Evolutionary conservation across 1,284 basidiomycete species (phyloP).

Genomic region (Melampsora larici-populina): DNA sequence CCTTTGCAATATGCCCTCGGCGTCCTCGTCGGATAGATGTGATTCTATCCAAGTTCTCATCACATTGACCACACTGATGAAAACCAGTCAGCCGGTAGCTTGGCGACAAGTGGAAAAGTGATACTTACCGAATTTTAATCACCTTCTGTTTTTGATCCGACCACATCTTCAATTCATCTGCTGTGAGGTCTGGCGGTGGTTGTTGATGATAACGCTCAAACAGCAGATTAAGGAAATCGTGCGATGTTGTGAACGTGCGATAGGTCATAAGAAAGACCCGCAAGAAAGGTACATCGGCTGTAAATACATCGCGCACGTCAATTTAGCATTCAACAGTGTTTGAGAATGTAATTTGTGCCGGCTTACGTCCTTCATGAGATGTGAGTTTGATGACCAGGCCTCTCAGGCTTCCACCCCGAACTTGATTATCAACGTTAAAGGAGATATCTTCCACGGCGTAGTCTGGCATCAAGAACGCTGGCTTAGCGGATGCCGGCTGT

Average conservation of each 20-base stretch:
- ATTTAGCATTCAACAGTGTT: background rate
- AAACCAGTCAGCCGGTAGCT: constrained; percentile 68
- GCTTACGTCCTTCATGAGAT: constrained; percentile 42
- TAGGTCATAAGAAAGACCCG: constrained; percentile 95
- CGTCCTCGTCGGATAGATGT: constrained; percentile 55
- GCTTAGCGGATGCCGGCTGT: constrained; percentile 42
- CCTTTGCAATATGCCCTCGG: constrained; percentile 49
- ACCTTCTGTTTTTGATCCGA: constrained; percentile 80
- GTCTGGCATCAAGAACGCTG: constrained; percentile 51
- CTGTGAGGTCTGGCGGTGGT: constrained; percentile 67
- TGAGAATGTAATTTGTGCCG: background rate
- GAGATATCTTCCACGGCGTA: constrained; percentile 52
- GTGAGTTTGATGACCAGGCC: constrained; percentile 46
- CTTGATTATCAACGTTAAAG: constrained; percentile 50
- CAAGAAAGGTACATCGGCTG: constrained; percentile 73
- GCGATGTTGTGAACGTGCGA: constrained; percentile 84
- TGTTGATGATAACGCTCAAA: constrained; percentile 76
- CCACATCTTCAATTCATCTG: constrained; percentile 74
- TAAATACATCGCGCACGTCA: constrained; percentile 36
- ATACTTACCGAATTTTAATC: constrained; percentile 73
- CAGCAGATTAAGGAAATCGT: constrained; percentile 81
- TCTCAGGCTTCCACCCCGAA: constrained; percentile 52
- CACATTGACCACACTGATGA: constrained; percentile 53
- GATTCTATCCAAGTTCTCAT: constrained; percentile 56
- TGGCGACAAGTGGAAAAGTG: constrained; percentile 69